Base-by-base conservation (phyloP, 805 yeast species). In the Hanseniaspora occidentalis region DNA sequence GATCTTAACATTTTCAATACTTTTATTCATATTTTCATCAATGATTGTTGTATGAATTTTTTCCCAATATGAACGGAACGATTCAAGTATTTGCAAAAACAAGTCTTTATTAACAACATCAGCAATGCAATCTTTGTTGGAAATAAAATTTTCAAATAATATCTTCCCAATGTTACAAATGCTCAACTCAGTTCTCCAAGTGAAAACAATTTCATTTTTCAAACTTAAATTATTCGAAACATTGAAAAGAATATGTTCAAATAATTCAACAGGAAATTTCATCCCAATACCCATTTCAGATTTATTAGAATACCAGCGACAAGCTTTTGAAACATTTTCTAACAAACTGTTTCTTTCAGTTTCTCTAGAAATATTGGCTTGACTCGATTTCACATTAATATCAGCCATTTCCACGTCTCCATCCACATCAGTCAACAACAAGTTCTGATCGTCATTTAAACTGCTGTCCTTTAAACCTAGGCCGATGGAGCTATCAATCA, bases 131-230 rank as follows among this genome's bases (percentile, higher is more conserved):
- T 8, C 2, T 20, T 20, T 8, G 26, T 31, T 31, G 40, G 38
- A 6, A 13, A 25, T 40, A 50, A 41, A 14, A 31, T 46, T 13
- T 3, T 48, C 46, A 2, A 50, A 38, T 9, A 62, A 25, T 7
- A 44, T 43, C 2, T 40, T 51, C 21, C 72, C 55, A 8, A 64
- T 60, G 38, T 72, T 76, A 46, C 64, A 67, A 16, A 61, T 58
- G 1, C 67, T 65, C 1, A 68, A 43, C 47, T 75, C 74, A 2
- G 79, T 66, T 48, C 80, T 68, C 89, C 89, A 81, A 1, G 84
- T 71, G 38, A 62, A 61, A 1, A 64, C 39, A 25, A 58, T 36
- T 18, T 16, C 10, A 16, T 29, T 38, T 40, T 39, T 54, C 36
- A 40, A 53, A 44, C 22, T 48, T 51, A 53, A 55, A 59, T 54